Base-by-base conservation (phyloP, 1,139 yeast species). In the Diutina siamensis region DNA sequence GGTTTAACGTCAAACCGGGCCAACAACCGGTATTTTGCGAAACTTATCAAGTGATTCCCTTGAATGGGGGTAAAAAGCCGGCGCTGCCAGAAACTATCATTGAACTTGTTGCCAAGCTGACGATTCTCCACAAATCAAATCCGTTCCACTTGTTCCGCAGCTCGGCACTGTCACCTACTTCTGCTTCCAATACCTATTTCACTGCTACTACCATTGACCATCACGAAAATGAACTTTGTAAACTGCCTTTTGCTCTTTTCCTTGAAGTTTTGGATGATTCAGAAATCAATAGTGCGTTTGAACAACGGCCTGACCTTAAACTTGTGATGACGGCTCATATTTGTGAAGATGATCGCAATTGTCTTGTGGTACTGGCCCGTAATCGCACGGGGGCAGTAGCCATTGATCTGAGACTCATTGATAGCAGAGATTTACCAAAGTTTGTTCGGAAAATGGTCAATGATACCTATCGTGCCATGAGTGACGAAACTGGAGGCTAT, bases 171-270 rank as follows among this genome's bases (percentile, higher is more conserved):
- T 20, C 27, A 21, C 12, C 19, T 20, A 78, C 74, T 53, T 62
- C 57, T 3, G 53, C 56, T 9, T 64, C 67, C 44, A 46, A 55
- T 2, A 69, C 68, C n/a, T 88, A 78, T 59, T 80, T 84, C 15
- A 80, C 95, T 0, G 97, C 95, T 1, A 96, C 89, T 56, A 94
- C 83, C 52, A 55, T 68, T 3, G 60, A 67, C 1, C 71, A 76
- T 1, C 88, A 87, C 55, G 60, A 61, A 12, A 62, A 62, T 8
- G 97, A 89, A 57, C 65, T 62, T 3, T 64, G 74, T 32, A 76
- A 72, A 52, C 74, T 89, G 0, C 80, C 81, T 1, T 68, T 85
- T 51, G 78, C 42, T 5, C 42, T 38, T 17, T 38, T 7, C 13
- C 32, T 38, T 9, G 42, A 38, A 15, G 42, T 38, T 27, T 25